phyloP scores from a whole-genome alignment of 2,329 filamentous ascomycete genomes.

The Tolypocladium tundrense region DNA sequence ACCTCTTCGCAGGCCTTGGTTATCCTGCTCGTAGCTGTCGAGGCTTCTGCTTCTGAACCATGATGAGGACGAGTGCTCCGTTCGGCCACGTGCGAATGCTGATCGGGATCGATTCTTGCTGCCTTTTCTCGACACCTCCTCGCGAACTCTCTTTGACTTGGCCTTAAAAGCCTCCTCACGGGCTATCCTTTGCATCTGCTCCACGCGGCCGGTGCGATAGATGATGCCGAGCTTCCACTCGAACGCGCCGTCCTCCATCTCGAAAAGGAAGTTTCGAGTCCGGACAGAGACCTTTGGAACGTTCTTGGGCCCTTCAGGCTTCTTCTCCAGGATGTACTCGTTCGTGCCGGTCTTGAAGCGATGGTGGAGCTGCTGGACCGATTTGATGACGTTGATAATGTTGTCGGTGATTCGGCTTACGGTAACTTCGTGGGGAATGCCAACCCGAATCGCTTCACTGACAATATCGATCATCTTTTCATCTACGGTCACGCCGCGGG shows the following conservation, averaged over 20 bases:
- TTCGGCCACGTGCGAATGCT: constrained; percentile 27
- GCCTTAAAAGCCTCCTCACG: constrained; percentile 82
- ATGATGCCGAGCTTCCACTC: constrained; percentile 96
- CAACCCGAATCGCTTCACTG: constrained; percentile 76
- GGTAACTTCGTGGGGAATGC: constrained; percentile 83
- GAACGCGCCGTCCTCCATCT: constrained; percentile 91
- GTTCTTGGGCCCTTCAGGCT: constrained; percentile 73
- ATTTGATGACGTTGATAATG: constrained; percentile 76
- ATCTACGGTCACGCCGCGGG: constrained; percentile 46
- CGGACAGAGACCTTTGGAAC: constrained; percentile 80
- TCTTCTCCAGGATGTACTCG: constrained; percentile 79
- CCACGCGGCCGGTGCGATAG: constrained; percentile 77
- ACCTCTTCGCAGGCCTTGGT: constrained; percentile 22
- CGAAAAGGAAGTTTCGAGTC: constrained; percentile 74
- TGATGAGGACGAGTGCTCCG: constrained; percentile 18
- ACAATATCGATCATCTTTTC: constrained; percentile 78
- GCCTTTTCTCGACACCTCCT: constrained; percentile 52
- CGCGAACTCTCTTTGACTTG: constrained; percentile 75
- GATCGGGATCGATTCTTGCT: constrained; percentile 47
- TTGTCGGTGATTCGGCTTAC: constrained; percentile 92
- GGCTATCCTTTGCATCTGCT: constrained; percentile 82
- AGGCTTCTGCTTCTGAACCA: constrained; percentile 46
- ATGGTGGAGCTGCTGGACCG: constrained; percentile 82
- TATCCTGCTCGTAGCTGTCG: constrained; percentile 28
- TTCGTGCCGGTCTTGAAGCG: constrained; percentile 80